A percentile compares a stretch with the other conserved stretches of the same genome.
Conservation (phyloP, 2,329 filamentous ascomycete genomes). For the Phyllosticta ampelicida region DNA sequence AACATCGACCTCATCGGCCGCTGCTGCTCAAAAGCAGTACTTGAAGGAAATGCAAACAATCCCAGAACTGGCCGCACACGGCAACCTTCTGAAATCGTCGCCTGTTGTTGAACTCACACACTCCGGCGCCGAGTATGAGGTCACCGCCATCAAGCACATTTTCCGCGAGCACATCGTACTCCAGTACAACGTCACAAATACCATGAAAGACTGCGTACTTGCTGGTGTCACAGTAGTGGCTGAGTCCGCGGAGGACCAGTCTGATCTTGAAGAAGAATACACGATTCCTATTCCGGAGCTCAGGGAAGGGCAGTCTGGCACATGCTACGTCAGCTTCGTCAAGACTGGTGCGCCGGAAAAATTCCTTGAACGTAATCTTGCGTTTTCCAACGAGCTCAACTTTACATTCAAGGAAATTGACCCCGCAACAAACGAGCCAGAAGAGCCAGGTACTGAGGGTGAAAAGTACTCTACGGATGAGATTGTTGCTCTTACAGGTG, state of each 20-base stretch:
- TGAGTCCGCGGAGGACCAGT: constrained; percentile 65
- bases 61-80: constrained; percentile 84
- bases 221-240: constrained; percentile 54
- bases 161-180: constrained; percentile 96
- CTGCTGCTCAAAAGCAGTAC: constrained; percentile 68
- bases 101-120: constrained; percentile 81
- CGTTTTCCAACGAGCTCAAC: constrained; percentile 66
- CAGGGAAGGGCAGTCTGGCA: constrained; percentile 74
- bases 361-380: constrained; percentile 74
- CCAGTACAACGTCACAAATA: constrained; percentile 98
- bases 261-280: constrained; percentile 66
- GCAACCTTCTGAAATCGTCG: constrained; percentile 85
- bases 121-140: constrained; percentile 94
- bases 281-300: constrained; percentile 83
- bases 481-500: constrained; percentile 52
- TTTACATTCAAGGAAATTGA: constrained; percentile 99
- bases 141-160: constrained; percentile 86
- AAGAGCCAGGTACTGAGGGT: constrained; percentile 81
- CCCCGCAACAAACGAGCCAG: constrained; percentile 82
- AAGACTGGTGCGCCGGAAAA: constrained; percentile 62
- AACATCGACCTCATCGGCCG: constrained; percentile 63
- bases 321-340: constrained; percentile 90
- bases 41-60: constrained; percentile 78
- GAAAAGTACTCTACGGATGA: constrained; percentile 72
- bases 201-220: constrained; percentile 62